Base-by-base conservation (phyloP, 1,284 basidiomycete species). In the Melanopsichium pennsylvanicum region DNA sequence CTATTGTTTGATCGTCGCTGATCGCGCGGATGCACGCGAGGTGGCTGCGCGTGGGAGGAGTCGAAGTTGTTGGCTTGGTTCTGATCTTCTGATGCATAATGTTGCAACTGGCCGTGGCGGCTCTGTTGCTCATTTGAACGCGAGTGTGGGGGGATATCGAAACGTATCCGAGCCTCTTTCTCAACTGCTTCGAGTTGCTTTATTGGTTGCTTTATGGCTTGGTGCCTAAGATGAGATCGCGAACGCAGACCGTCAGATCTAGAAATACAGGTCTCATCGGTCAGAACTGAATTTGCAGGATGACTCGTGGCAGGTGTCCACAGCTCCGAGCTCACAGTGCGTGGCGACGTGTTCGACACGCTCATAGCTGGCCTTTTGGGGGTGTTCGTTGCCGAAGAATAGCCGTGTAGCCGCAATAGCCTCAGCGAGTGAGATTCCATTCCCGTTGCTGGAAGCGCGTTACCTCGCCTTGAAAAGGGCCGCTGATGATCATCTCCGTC, bases 231-330 rank as follows among this genome's bases (percentile, higher is more conserved):
- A 26, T 36, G 25, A 25, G 35, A 25, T 3, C 13, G 31, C 13
- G 25, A 11, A 6, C 21, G 18, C 4, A 37, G 39, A 1, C 15
- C 44, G 8, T 22, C 18, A 7, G 29, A 15, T 8, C 36, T 29
- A 11, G 38, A 38, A 12, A 52, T 21, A 16, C 39, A 31, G 3
- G 48, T 62, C 26, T 29, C 60, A 8, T 62, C 52, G 15, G 60
- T 56, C n/a, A 47, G 5, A 8, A 39, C 35, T 5, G 60, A 62
- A 9, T 16, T 13, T 11, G 60, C 34, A 38, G 44, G 43, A 23
- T 41, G 31, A 34, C 52, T 56, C 13, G 47, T 32, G 15, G 42
- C 21, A 2, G 44, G 60, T 16, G 60, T 56, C 60, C 52, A 62
- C 5, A 47, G 18, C n/a, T 56, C 52, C 29, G 52, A 56, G 12